Conservation (phyloP, 2,329 filamentous ascomycete genomes). For the Catunica adiposa region DNA sequence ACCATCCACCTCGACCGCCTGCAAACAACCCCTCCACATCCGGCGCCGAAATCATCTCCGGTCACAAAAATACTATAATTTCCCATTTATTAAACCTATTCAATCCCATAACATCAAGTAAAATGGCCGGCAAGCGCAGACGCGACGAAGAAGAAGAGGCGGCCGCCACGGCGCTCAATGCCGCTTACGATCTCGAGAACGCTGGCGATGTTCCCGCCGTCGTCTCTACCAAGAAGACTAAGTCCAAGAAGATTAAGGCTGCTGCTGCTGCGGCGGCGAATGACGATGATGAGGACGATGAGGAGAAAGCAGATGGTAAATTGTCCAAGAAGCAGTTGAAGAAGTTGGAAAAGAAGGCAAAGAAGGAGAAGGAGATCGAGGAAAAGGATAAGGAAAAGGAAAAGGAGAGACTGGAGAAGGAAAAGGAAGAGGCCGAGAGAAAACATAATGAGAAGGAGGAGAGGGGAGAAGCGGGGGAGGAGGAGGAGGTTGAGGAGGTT, state of each 20-base stretch:
- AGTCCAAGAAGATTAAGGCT: conserved; percentile 17
- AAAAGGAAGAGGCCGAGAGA: conserved; percentile 15
- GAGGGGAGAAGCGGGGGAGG: conserved; percentile 16
- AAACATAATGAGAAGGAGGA: conserved; percentile 20
- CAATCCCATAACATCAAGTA: background rate
- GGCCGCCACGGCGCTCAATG: conserved; percentile 16
- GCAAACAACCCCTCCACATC: background rate
- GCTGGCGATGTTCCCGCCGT: conserved; percentile 15
- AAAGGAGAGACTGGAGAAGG: conserved; percentile 16
- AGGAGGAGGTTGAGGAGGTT: conserved; percentile 17
- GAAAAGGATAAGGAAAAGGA: conserved; percentile 19
- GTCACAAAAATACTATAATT: background rate
- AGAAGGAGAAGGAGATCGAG: conserved; percentile 20
- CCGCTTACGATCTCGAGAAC: conserved; percentile 16
- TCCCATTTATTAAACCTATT: background rate
- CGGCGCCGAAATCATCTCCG: background rate
- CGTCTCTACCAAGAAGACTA: conserved; percentile 6
- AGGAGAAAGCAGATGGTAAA: conserved; percentile 4
- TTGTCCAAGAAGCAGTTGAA: conserved; percentile 20
- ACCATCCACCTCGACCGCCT: background rate
- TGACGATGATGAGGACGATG: conserved; percentile 14
- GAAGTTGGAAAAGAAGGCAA: conserved; percentile 20
- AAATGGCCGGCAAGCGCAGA: conserved; percentile 13
- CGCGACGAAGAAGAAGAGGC: conserved; percentile 17
- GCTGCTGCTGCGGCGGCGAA: conserved; percentile 15